Base-by-base conservation (phyloP, 148 eudicot species). In the Heliosperma pusillum region DNA sequence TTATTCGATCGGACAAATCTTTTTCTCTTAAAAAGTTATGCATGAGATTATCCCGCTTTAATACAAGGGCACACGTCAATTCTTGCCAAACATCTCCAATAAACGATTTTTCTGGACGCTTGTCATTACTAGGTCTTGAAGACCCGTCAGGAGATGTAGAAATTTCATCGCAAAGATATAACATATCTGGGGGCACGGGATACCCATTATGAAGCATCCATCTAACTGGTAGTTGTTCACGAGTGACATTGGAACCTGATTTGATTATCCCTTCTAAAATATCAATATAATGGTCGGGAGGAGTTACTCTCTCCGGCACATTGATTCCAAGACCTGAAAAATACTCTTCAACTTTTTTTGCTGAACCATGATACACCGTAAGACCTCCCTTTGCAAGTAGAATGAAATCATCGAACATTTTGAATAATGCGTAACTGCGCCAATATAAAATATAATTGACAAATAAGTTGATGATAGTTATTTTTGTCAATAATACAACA, bases 191-290 rank as follows among this genome's bases (percentile, higher is more conserved):
- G 22, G 99, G 99, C 10, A 96, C 99, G 1, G 90, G 74, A 77
- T 92, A 96, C 21, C 97, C 97, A 71, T 96, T 96, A 69, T 89
- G 93, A 76, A 96, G 89, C 99, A 96, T 96, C 99, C 99, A 96
- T 83, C 89, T 84, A 17, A 96, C 91, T 0, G 99, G 99, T 68
- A 96, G 91, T 78, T 96, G 97, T 79, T 96, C 87, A 52, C 81
- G 85, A 20, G 98, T 89, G 65, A 93, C 77, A 19, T 87, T 87
- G 1, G 86, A 74, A n/a, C 83, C 88, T 1, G 89, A 85, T 75
- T 92, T 90, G 7, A 76, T 78, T 44, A 95, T 90, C 62, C 97
- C 98, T 85, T 92, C 98, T 19, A 93, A 85, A 50, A 95, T 86
- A 74, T 95, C 98, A 27, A 95, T 95, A 79, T 83, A 92, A 80